Conservation (phyloP, 2,329 filamentous ascomycete species). For the Colletotrichum tofieldiae region DNA sequence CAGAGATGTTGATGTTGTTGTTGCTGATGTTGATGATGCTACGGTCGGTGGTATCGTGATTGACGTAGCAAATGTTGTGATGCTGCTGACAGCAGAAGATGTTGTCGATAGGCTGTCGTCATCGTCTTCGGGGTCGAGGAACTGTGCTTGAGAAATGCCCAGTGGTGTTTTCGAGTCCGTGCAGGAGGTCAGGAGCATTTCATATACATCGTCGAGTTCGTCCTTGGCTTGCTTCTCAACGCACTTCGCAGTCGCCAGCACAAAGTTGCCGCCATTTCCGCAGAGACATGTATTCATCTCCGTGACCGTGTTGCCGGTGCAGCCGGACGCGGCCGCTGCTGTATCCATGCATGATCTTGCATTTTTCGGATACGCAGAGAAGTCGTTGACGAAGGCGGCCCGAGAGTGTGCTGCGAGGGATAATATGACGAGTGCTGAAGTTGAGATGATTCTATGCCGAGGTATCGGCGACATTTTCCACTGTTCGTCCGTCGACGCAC, state of each 20-base stretch:
- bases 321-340: slow-evolving; percentile 33
- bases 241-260: slow-evolving; percentile 63
- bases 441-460: slow-evolving; percentile 22
- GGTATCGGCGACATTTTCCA: slow-evolving; percentile 33
- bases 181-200: slow-evolving; percentile 62
- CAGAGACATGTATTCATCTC: slow-evolving; percentile 38
- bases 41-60: slow-evolving; percentile 1
- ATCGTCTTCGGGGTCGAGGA: slow-evolving; percentile 49
- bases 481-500: slow-evolving; percentile 24
- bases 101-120: slow-evolving; percentile 11
- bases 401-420: slow-evolving; percentile 24
- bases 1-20: slow-evolving; percentile 2
- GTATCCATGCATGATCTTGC: slow-evolving; percentile 32
- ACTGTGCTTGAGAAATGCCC: slow-evolving; percentile 59
- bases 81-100: not conserved
- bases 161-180: slow-evolving; percentile 61
- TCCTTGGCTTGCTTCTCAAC: slow-evolving; percentile 54
- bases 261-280: slow-evolving; percentile 58
- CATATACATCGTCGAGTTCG: slow-evolving; percentile 61
- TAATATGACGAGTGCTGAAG: slow-evolving; percentile 31
- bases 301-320: slow-evolving; percentile 31
- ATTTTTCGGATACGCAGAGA: slow-evolving; percentile 28
- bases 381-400: slow-evolving; percentile 33
- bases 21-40: not conserved
- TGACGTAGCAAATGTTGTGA: slow-evolving; percentile 14